Evolutionary conservation across 2,329 filamentous ascomycete genomes (phyloP).

Genomic region (Fusarium xylarioides): DNA sequence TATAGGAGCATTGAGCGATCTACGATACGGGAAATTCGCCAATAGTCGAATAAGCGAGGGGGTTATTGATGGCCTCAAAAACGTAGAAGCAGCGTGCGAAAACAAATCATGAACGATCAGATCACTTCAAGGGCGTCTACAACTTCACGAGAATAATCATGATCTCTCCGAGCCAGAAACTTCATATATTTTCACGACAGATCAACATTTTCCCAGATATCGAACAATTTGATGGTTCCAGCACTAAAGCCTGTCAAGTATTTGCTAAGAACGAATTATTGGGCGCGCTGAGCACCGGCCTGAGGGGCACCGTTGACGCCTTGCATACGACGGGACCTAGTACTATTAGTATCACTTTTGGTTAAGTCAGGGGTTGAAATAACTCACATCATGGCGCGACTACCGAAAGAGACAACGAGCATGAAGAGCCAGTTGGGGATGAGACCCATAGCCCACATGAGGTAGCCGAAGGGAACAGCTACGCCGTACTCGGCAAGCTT

Average conservation of each 20-base stretch:
- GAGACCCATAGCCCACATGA: constrained; percentile 72
- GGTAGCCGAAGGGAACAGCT: constrained; percentile 71
- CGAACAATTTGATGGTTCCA: constrained; percentile 10
- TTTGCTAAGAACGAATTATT: constrained; percentile 21
- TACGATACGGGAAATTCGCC: constrained; percentile 80
- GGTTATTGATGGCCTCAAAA: constrained; percentile 70
- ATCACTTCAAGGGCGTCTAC: constrained; percentile 27
- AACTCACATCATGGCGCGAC: constrained; percentile 79
- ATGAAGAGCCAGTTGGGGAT: constrained; percentile 82
- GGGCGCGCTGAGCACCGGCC: constrained; percentile 25
- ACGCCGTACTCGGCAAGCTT: constrained; percentile 69
- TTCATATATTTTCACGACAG: constrained; percentile 24
- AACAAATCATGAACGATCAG: constrained; percentile 49
- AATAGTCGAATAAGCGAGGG: constrained; percentile 71
- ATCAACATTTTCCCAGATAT: constrained; percentile 23
- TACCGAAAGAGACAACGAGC: constrained; percentile 77
- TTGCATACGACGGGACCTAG: constrained; percentile 52
- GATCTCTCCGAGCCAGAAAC: constrained; percentile 14
- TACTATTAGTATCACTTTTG: constrained; percentile 35
- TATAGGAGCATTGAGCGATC: constrained; percentile 79
- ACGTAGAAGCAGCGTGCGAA: constrained; percentile 68
- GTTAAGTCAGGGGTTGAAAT: neutral
- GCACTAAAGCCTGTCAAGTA: constrained; percentile 7
- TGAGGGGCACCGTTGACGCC: constrained; percentile 23
- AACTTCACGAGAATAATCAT: constrained; percentile 26